Conservation (phyloP, 768 basidiomycete species). For the Pleurotus tuber-regium region DNA sequence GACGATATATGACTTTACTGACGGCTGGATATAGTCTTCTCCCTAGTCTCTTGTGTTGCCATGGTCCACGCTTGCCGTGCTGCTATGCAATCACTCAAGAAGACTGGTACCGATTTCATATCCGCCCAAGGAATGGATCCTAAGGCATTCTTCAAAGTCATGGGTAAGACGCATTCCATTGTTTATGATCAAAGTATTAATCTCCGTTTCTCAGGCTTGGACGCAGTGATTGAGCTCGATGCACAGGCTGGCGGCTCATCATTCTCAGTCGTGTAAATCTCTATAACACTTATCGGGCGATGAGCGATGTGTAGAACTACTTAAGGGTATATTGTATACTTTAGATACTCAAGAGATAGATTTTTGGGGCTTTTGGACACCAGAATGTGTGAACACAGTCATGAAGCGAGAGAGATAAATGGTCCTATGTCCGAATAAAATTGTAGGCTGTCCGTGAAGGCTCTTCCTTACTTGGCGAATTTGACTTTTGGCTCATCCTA, state of each 20-base stretch:
- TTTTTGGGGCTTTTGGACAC: neutral
- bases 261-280: conserved; percentile 50
- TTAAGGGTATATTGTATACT: neutral
- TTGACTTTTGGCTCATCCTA: neutral
- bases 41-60: conserved; percentile 72
- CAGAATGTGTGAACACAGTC: neutral
- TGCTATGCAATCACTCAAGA: conserved; percentile 74
- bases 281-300: no score
- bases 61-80: conserved; percentile 75
- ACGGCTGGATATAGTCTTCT: conserved; percentile 51
- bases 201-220: conserved; percentile 37
- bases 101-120: conserved; percentile 72
- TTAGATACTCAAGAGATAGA: conserved; percentile 4
- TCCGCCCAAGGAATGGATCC: conserved; percentile 69
- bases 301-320: neutral
- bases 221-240: conserved; percentile 54
- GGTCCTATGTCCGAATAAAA: neutral
- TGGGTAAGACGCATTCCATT: conserved; percentile 62
- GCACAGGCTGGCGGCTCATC: conserved; percentile 57
- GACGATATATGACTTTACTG: neutral
- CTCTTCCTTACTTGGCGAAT: neutral
- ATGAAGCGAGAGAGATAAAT: neutral
- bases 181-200: neutral
- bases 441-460: neutral
- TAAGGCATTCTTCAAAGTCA: conserved; percentile 73